phyloP scores from a whole-genome alignment of 139 green algal genomes.

The Chloropicon primus region DNA sequence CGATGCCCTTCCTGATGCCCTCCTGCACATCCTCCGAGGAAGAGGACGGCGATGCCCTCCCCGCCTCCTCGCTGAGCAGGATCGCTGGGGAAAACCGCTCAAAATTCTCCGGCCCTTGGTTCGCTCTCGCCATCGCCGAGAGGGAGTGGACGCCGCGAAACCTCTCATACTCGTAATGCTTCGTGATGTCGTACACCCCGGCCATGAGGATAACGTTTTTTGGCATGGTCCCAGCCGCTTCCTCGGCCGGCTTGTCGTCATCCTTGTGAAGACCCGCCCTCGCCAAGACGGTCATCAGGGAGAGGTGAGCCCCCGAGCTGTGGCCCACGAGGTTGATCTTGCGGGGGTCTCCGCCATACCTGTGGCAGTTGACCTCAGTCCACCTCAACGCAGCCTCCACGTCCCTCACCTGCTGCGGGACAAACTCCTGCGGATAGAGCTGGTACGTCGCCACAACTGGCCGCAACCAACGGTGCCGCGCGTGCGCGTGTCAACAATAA shows the following conservation, averaged over 20 bases:
- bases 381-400: slow-evolving; percentile 43
- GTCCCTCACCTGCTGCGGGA: slow-evolving; percentile 45
- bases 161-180: slow-evolving; percentile 69
- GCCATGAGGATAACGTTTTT: slow-evolving; percentile 25
- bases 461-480: not conserved
- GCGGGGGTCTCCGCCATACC: slow-evolving; percentile 32
- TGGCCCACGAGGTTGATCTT: slow-evolving; percentile 48
- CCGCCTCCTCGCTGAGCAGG: slow-evolving; percentile 35
- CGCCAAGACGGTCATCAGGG: slow-evolving; percentile 45
- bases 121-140: slow-evolving; percentile 66
- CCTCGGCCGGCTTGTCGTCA: not conserved
- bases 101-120: slow-evolving; percentile 46
- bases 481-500: not conserved
- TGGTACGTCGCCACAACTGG: not conserved
- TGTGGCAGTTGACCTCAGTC: slow-evolving; percentile 27
- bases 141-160: slow-evolving; percentile 47
- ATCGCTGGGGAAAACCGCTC: slow-evolving; percentile 41
- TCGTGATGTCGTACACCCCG: slow-evolving; percentile 66
- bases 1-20: no score
- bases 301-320: slow-evolving; percentile 57
- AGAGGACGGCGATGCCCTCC: no score
- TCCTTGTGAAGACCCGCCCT: slow-evolving; percentile 19
- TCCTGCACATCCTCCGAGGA: no score
- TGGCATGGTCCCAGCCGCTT: slow-evolving; percentile 26
- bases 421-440: not conserved